phyloP scores from a whole-genome alignment of 2,329 filamentous ascomycete genomes.

The Sporothrix luriei region DNA sequence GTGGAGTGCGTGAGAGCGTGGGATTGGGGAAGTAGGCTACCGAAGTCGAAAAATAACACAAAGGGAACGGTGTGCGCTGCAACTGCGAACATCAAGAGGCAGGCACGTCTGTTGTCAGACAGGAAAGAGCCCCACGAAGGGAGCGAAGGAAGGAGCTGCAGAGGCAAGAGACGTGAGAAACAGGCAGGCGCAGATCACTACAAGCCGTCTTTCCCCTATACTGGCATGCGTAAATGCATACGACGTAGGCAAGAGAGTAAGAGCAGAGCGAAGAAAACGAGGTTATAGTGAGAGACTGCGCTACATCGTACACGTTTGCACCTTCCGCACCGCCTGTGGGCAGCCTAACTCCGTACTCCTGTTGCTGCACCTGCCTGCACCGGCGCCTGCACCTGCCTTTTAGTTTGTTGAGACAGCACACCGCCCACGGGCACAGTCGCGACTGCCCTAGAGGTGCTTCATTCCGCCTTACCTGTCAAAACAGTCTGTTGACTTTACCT shows the following conservation, averaged over 20 bases:
- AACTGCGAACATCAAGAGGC: slow-evolving; percentile 10
- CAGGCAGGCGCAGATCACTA: slow-evolving; percentile 5
- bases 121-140: background rate
- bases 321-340: background rate
- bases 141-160: slow-evolving; percentile 9
- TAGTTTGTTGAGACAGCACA: background rate
- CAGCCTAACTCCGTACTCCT: no score
- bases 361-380: background rate
- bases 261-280: slow-evolving; percentile 5
- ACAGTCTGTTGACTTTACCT: background rate
- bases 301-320: slow-evolving; percentile 5
- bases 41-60: background rate
- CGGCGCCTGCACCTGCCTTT: slow-evolving; percentile 5
- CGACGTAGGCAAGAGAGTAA: background rate
- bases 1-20: slow-evolving; percentile 17
- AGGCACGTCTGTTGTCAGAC: background rate
- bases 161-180: background rate
- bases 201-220: background rate
- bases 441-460: slow-evolving; percentile 5
- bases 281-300: background rate
- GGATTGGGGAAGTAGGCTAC: slow-evolving; percentile 8
- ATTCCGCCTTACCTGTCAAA: slow-evolving; percentile 22
- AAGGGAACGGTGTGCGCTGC: background rate
- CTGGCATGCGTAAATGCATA: background rate
- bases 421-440: slow-evolving; percentile 20